phyloP scores from a whole-genome alignment of 2,329 filamentous ascomycete genomes.

The Fusarium multiceps region DNA sequence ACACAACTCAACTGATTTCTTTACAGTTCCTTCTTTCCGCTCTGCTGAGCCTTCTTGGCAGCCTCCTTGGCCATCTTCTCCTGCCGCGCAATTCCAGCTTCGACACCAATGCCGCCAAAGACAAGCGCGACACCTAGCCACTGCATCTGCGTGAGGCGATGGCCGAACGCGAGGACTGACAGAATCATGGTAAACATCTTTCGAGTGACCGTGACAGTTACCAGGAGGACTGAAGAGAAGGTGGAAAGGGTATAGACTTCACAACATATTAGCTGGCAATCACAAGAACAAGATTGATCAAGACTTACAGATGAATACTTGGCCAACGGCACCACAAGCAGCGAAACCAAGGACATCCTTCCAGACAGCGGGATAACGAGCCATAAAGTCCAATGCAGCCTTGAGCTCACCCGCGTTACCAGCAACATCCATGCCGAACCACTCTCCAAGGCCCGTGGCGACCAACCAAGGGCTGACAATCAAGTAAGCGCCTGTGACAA shows the following conservation, averaged over 20 bases:
- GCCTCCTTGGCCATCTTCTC: slow-evolving; percentile 87
- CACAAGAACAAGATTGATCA: background rate
- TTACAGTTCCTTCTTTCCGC: slow-evolving; percentile 50
- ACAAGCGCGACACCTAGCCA: slow-evolving; percentile 93
- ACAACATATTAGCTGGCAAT: slow-evolving; percentile 29
- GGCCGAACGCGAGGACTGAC: slow-evolving; percentile 93
- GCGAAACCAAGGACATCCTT: slow-evolving; percentile 91
- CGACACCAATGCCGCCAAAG: slow-evolving; percentile 93
- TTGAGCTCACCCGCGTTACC: slow-evolving; percentile 79
- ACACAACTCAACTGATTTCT: background rate
- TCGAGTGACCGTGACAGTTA: slow-evolving; percentile 95
- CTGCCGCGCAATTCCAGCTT: slow-evolving; percentile 80
- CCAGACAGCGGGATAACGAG: slow-evolving; percentile 81
- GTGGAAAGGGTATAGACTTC: slow-evolving; percentile 88
- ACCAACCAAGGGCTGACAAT: slow-evolving; percentile 83
- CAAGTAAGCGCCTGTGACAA: slow-evolving; percentile 81
- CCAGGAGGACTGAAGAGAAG: slow-evolving; percentile 90
- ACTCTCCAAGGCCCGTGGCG: slow-evolving; percentile 70
- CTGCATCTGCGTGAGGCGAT: slow-evolving; percentile 86
- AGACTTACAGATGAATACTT: slow-evolving; percentile 88
- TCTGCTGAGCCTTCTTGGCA: slow-evolving; percentile 59
- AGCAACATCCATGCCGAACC: slow-evolving; percentile 73
- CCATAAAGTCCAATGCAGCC: slow-evolving; percentile 84
- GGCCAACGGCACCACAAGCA: slow-evolving; percentile 88
- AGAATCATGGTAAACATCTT: slow-evolving; percentile 99